Conservation (phyloP, 169 alveolate genomes). For the Hepatocystis sp. region DNA sequence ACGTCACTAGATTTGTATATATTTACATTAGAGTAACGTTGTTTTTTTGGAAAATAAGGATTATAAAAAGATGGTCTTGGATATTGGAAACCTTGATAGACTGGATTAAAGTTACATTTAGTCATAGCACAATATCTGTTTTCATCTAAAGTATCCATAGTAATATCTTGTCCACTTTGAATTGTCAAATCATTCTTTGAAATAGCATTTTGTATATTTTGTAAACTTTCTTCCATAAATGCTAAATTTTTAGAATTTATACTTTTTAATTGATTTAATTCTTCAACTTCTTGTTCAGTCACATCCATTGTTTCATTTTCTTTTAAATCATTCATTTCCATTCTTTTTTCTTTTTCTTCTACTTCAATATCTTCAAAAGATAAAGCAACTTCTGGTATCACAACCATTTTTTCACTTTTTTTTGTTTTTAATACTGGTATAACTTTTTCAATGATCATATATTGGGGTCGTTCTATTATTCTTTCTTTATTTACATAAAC, state of each 20-base stretch:
- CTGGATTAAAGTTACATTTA: slow-evolving; percentile 47
- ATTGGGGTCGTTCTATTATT: slow-evolving; percentile 85
- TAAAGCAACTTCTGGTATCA: slow-evolving; percentile 80
- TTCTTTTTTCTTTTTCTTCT: slow-evolving; percentile 76
- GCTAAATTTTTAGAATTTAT: too few relatives aligned
- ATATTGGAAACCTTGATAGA: slow-evolving; percentile 16
- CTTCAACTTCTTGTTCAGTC: slow-evolving; percentile 15
- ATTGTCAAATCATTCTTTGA: too few relatives aligned
- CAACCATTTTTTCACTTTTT: slow-evolving; percentile 78
- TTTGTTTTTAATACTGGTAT: slow-evolving; percentile 87
- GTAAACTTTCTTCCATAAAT: too few relatives aligned
- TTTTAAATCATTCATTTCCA: slow-evolving; percentile 29
- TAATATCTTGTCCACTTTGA: slow-evolving; percentile 41
- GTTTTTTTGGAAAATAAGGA: slow-evolving; percentile 37
- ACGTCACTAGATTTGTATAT: slow-evolving; percentile 34
- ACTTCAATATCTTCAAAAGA: slow-evolving; percentile 75
- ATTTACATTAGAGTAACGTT: slow-evolving; percentile 26
- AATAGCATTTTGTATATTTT: slow-evolving; percentile 14
- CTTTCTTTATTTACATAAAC: slow-evolving; percentile 85
- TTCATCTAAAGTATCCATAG: slow-evolving; percentile 18
- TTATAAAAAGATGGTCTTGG: slow-evolving; percentile 7
- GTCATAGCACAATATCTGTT: slow-evolving; percentile 44
- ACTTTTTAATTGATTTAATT: slow-evolving; percentile 42
- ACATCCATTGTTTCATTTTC: slow-evolving; percentile 47
- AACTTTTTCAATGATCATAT: slow-evolving; percentile 87